Base-by-base conservation (phyloP, 495 filamentous ascomycete genomes). In the Aspergillus hancockii region DNA sequence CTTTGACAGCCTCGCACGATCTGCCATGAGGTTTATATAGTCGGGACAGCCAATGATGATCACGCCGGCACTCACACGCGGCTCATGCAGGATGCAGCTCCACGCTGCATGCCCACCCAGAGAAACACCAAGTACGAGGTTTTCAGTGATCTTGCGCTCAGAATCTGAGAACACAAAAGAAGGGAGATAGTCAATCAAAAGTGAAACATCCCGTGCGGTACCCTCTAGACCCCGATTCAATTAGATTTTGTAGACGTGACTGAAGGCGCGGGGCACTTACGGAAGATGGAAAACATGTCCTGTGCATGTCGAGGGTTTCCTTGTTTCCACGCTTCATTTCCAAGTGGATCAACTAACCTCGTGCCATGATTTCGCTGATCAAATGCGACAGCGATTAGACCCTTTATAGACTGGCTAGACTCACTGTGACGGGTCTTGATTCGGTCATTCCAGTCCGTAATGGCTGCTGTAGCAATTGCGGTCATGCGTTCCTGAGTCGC, bases 361-460 rank as follows among this genome's bases (percentile, higher is more conserved):
- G 83, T 77, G 5, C 93, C 93, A 74, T 98, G 94, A 64, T 98
- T 98, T 28, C 93, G 77, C 69, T 93, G 90, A 65, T 97, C 94
- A 66, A 93, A 94, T 3, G 89, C 81, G 13, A 93, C 84, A 21
- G 88, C 90, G 54, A 98, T 88, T 47, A 97, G 67, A 5, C 89
- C 78, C 55, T 71, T 79, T 10, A 60, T 59, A 3, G 66, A 55
- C n/a, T 63, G 55, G 0, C 45, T 62, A 10, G 55, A 31, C 49
- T 56, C 59, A 16, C 52, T 84, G 55, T 53, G 55, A 51, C 43
- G 61, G 55, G 55, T 60, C 61, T 56, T 56, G 47, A 51, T 62
- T 43, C 62, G 73, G 63, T 64, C 65, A 65, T 87, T 87, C 85
- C 85, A 90, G 60, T 82, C 77, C 36, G 67, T 60, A 47, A 91